Evolutionary conservation across 805 yeast species (phyloP).

Genomic region (Sugiyamaella mastotermitis): DNA sequence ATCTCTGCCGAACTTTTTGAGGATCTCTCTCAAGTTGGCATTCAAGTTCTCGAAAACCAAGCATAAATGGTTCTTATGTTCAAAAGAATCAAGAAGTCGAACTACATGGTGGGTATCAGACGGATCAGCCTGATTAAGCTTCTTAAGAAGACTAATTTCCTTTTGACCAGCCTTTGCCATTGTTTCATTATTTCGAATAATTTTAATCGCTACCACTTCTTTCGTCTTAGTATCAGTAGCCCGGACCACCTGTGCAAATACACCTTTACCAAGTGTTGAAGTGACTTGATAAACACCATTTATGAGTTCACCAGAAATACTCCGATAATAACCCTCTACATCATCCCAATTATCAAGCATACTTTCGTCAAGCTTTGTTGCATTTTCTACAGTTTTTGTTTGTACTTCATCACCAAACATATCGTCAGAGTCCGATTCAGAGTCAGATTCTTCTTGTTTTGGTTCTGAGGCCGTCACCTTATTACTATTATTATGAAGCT

Average conservation of each 20-base stretch:
- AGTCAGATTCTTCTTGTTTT: not conserved
- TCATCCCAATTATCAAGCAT: conserved; percentile 32
- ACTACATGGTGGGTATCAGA: conserved; percentile 57
- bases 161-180: conserved; percentile 63
- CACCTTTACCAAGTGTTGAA: conserved; percentile 29
- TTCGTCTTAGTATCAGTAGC: conserved; percentile 23
- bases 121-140: conserved; percentile 56
- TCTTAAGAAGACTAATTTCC: conserved; percentile 73
- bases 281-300: conserved; percentile 26
- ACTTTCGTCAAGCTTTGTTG: conserved; percentile 17
- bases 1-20: conserved; percentile 77
- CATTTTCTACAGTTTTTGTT: conserved; percentile 1
- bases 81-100: conserved; percentile 64
- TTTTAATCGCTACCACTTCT: conserved; percentile 42
- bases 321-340: conserved; percentile 29
- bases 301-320: conserved; percentile 30
- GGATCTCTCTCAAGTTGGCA: conserved; percentile 65
- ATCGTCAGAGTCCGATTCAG: conserved; percentile 21
- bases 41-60: conserved; percentile 78
- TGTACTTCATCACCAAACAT: conserved; percentile 23
- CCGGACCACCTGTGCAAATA: conserved; percentile 31
- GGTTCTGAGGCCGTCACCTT: not conserved
- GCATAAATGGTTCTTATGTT: conserved; percentile 81
- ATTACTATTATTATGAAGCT: not conserved
- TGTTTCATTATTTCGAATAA: conserved; percentile 64